Conservation (phyloP, 1,284 basidiomycete species). For the Wolfiporia cocos region DNA sequence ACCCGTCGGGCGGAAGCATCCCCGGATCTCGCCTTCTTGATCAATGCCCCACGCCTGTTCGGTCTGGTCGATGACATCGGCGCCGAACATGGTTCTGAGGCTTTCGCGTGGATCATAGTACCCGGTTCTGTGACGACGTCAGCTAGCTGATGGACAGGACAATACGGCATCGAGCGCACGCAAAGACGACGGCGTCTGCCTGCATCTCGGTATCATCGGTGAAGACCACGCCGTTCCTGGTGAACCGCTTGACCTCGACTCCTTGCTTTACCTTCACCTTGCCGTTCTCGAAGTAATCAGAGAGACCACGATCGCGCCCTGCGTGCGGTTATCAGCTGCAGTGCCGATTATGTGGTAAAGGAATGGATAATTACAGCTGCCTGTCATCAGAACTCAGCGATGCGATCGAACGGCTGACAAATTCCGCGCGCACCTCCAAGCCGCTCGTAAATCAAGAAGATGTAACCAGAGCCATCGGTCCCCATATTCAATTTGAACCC, state of each 20-base stretch:
- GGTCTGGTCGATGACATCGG: not conserved
- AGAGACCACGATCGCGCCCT: not conserved
- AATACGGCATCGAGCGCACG: not conserved
- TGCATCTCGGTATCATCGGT: not conserved
- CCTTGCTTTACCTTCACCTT: not conserved
- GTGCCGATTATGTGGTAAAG: not conserved
- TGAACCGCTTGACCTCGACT: not conserved
- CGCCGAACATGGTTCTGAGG: not conserved
- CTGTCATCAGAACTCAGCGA: not conserved
- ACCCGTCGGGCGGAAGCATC: not conserved
- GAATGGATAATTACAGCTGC: not conserved
- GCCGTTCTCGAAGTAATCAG: not conserved
- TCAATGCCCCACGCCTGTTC: not conserved
- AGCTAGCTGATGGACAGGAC: not conserved
- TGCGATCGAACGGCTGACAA: not conserved
- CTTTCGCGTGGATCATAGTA: not conserved
- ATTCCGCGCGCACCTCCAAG: constrained; percentile 30
- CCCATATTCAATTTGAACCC: constrained; percentile 56
- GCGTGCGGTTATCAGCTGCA: not conserved
- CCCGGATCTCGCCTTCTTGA: not conserved
- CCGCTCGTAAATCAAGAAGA: constrained; percentile 30
- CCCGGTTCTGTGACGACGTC: not conserved
- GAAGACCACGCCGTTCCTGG: not conserved
- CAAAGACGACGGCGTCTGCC: not conserved
- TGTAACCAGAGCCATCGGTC: constrained; percentile 45